Evolutionary conservation across 2,329 filamentous ascomycete species (phyloP), one percentile per base, ranked within the genome.

Genomic region (Hymenoscyphus fructigenus): DNA sequence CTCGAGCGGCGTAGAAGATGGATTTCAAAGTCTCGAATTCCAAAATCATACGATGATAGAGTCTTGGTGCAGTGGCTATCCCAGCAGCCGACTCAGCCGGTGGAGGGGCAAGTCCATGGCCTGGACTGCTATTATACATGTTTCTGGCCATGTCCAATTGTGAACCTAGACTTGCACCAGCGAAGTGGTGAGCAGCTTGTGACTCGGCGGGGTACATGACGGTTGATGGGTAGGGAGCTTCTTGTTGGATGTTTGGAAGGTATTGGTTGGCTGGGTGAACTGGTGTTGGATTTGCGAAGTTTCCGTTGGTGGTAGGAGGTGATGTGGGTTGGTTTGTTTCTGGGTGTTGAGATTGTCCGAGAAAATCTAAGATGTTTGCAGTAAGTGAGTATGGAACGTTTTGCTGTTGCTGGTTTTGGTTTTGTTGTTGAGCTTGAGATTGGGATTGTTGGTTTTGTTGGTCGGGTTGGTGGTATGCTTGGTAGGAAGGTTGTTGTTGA

Each of bases 31-130:
- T 64, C 44, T 64, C 62, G 20, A 44, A 64, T 10, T 64, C 62
- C 29, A 60, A 55, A 20, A 64, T 64, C 62, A 64, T 57, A 14
- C 62, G 62, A 32, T 64, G 62, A 20, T 64, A 64, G 7, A 60
- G 47, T 20, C 58, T 41, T 41, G 61, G 32, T 23, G 61, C 56
- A 20, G 57, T 28, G 9, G 44, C 47, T 1, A 29, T 3, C 0
- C 14, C 44, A 10, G 15, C 26, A 23, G 44, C 34, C 26, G 36
- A 41, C 9, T 60, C 57, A 3, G 36, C 20, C 15, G 44, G 57
- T 17, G 62, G 62, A 29, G 58, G 62, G 36, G 62, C 62, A 28
- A 59, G 57, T 10, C 26, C 15, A 20, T 17, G 12, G 15, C 32
- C 34, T 41, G 20, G 57, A 26, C 34, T 23, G 20, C 38, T 41